phyloP scores from a whole-genome alignment of 306 rosid genomes.

The Arachis stenosperma region DNA sequence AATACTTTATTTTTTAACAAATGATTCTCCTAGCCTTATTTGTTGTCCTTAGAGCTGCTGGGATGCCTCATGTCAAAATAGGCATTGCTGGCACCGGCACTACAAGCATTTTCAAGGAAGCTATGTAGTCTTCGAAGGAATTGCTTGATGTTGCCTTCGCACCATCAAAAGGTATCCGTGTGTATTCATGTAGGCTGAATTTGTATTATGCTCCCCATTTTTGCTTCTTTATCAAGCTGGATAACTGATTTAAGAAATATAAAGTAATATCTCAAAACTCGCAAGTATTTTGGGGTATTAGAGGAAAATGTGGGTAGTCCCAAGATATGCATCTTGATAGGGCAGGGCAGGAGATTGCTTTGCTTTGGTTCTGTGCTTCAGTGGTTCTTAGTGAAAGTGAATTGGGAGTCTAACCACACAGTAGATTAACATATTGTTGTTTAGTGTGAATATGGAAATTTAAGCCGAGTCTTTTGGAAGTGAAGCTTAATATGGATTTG shows the following conservation, averaged over 20 bases:
- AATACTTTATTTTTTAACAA: constrained; percentile 28
- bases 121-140: constrained; percentile 53
- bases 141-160: constrained; percentile 77
- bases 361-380: constrained; percentile 14
- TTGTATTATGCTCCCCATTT: constrained; percentile 21
- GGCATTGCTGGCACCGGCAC: constrained; percentile 97
- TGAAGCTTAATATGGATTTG: constrained; percentile 34
- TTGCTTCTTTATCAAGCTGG: constrained; percentile 34
- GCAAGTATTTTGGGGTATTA: constrained; percentile 19
- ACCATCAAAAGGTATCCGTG: constrained; percentile 83
- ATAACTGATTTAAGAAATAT: constrained; percentile 37
- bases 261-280: constrained; percentile 3
- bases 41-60: constrained; percentile 73
- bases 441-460: constrained; percentile 17
- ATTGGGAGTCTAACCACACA: constrained; percentile 8
- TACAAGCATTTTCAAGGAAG: constrained; percentile 78
- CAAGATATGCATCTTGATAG: constrained; percentile 19
- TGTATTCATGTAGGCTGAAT: constrained; percentile 24
- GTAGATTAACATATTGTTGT: constrained; percentile 20
- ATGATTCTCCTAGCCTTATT: constrained; percentile 40
- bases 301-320: not conserved
- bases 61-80: constrained; percentile 71
- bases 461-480: constrained; percentile 31
- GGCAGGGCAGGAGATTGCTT: constrained; percentile 23
- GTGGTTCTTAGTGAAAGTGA: constrained; percentile 21